Base-by-base conservation (phyloP, 2,329 filamentous ascomycete species). In the Aspergillus oerlinghausenensis region DNA sequence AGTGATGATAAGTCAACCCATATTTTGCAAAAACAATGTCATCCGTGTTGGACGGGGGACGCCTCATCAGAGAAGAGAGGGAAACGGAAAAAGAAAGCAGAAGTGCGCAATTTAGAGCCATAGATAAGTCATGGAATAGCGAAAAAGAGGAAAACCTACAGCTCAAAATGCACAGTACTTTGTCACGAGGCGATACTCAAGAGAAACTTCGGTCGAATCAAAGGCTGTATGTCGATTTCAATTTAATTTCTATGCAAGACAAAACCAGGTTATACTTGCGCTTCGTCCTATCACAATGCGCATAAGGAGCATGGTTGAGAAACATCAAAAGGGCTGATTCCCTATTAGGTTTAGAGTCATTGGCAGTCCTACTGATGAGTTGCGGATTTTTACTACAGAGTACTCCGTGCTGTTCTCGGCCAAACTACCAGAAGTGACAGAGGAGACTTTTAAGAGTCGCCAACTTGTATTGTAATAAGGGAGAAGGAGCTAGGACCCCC, bases 91-190 rank as follows among this genome's bases (percentile, higher is more conserved):
- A 47, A 47, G 19, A 47, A 47, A 47, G 43, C 3, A 17, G 21
- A 17, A 7, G 23, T 21, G 43, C 21, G 43, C 42, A 45, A 45
- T 45, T 21, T 43, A 19, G 10, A 45, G n/a, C 40, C 42, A 45
- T n/a, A 9, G 42, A 45, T 45, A 45, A 19, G 42, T 19, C 9
- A 14, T 0, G 43, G 43, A 23, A 23, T 9, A 47, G 43, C 21
- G 11, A 26, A 25, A 23, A 6, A 26, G 21, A 17, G 2, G 19
- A 14, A 23, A 47, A 47, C 6, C 11, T 35, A 43, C 47, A 55
- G 54, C 42, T 35, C 50, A 57, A 62, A 61, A 61, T 61, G 58
- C 63, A 58, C 25, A 26, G 63, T 64, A 63, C 61, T 65, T 64
- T 65, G 61, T 63, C 60, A 65, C 58, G 56, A 57, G 55, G 43